phyloP scores from a whole-genome alignment of 129 eudicot genomes.

The Chrysanthemum lavandulifolium region DNA sequence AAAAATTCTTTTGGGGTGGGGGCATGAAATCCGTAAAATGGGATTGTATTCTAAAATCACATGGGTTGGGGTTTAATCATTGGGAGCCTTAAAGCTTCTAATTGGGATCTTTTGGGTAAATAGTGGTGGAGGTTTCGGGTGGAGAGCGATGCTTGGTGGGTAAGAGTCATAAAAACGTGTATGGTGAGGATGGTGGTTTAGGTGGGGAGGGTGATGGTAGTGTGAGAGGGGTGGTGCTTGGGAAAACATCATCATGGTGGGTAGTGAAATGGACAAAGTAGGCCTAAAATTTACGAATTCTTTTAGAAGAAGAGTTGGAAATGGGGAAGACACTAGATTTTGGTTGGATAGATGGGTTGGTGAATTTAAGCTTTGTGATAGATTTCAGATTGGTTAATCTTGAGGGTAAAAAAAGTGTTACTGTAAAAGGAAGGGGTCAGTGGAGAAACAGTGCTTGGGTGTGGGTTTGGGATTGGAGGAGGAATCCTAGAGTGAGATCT shows the following conservation, averaged over 20 bases:
- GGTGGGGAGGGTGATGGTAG: background rate
- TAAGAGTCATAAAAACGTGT: too few species aligned
- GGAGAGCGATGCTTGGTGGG: background rate
- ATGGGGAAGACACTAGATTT: background rate
- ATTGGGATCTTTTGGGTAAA: background rate
- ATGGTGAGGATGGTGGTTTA: background rate
- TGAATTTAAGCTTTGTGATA: background rate
- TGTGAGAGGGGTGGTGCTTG: background rate
- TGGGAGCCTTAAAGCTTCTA: background rate
- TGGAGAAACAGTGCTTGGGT: background rate
- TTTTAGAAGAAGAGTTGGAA: background rate
- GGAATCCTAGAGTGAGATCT: background rate
- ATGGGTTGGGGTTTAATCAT: background rate
- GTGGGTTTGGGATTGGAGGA: background rate
- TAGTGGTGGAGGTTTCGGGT: background rate
- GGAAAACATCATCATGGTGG: background rate
- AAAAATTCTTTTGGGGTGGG: background rate
- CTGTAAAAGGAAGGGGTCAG: background rate
- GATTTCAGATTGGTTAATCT: background rate
- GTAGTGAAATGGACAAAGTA: background rate
- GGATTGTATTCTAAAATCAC: background rate
- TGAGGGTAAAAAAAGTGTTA: background rate
- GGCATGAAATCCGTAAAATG: background rate
- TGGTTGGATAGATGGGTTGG: background rate
- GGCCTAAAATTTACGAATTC: background rate